These are phyloP conservation scores for Bipolaris oryzae DNA, from an alignment of 2,329 filamentous ascomycete genomes.

Conservation along the genomic window DNA sequence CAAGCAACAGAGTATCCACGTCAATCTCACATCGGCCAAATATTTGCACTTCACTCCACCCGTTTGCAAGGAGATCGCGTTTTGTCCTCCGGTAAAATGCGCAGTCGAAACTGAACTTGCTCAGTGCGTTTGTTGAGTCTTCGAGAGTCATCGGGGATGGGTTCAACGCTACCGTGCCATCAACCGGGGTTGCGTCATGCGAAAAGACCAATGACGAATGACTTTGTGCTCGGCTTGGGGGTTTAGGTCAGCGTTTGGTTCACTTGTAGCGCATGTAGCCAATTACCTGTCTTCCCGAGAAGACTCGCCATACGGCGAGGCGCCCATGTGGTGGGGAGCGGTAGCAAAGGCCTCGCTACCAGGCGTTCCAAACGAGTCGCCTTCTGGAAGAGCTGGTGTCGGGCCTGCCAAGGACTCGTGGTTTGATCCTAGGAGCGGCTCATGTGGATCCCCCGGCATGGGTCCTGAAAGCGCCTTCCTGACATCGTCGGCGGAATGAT, in stretches of 20 bases:
- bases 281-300: constrained; percentile 43
- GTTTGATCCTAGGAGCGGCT: constrained; percentile 16
- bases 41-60: constrained; percentile 41
- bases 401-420: constrained; percentile 32
- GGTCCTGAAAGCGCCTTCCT: constrained; percentile 45
- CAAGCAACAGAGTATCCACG: constrained; percentile 44
- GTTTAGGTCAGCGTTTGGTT: constrained; percentile 24
- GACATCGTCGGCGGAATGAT: constrained; percentile 47
- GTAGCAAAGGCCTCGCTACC: constrained; percentile 34
- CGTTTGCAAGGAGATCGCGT: constrained; percentile 40
- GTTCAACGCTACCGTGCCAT: constrained; percentile 27
- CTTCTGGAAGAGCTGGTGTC: constrained; percentile 27
- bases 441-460: neutral
- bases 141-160: constrained; percentile 26
- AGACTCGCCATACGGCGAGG: constrained; percentile 43
- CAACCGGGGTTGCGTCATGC: constrained; percentile 25
- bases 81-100: constrained; percentile 42
- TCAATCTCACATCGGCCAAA: constrained; percentile 44
- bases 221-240: constrained; percentile 40
- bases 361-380: constrained; percentile 36
- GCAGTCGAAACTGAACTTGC: constrained; percentile 45
- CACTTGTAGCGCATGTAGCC: constrained; percentile 3
- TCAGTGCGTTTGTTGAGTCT: constrained; percentile 25
- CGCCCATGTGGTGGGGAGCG: constrained; percentile 29
- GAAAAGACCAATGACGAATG: constrained; percentile 37